These are phyloP conservation scores for Lactifluus echinatus DNA, from an alignment of 768 basidiomycete genomes.

Conservation along the genomic window DNA sequence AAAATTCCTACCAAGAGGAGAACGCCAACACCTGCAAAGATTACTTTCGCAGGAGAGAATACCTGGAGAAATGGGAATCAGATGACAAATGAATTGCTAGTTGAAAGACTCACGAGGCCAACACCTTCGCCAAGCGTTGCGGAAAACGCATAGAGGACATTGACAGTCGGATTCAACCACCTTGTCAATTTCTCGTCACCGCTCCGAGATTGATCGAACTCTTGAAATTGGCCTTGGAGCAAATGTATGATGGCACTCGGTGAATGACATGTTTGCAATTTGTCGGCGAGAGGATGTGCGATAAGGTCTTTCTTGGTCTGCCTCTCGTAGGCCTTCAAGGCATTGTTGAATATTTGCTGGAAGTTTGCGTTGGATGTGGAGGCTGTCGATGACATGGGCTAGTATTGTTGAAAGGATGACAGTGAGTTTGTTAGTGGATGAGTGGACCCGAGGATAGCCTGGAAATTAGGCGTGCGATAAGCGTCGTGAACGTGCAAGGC, in stretches of 20 bases:
- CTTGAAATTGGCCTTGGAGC: neutral
- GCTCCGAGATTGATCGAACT: neutral
- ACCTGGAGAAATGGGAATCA: neutral
- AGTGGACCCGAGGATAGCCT: too few species aligned
- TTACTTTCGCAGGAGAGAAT: neutral
- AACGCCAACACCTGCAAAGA: neutral
- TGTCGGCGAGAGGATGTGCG: neutral
- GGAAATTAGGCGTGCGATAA: too few species aligned
- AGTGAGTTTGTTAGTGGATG: too few species aligned
- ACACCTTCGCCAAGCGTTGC: neutral
- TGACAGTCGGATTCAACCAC: neutral
- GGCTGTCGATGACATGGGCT: neutral
- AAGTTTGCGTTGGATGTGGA: neutral
- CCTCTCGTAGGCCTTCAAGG: neutral
- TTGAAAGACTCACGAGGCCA: neutral
- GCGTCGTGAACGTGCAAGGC: too few species aligned
- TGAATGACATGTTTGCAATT: neutral
- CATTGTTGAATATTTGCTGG: neutral
- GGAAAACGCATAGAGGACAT: neutral
- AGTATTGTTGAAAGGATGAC: too few species aligned
- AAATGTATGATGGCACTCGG: neutral
- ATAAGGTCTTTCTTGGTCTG: neutral
- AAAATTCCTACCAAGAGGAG: neutral
- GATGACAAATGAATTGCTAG: too few species aligned
- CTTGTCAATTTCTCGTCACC: neutral